Conservation (phyloP, 768 basidiomycete species). For the Gyrodon lividus region DNA sequence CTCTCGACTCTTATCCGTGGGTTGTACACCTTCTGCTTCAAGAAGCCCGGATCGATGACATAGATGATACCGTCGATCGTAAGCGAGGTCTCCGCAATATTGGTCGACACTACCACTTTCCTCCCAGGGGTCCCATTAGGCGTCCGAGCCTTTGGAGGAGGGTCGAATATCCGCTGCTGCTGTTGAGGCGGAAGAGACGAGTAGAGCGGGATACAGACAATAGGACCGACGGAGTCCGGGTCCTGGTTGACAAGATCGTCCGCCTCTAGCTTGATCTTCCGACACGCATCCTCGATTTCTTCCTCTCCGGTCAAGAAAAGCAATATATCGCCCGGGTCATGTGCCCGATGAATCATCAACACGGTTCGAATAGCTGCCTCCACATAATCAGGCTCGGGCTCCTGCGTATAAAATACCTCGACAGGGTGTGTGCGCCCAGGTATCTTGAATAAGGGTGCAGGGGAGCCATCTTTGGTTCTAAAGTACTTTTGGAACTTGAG, state of each 20-base stretch:
- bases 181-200: slow-evolving; percentile 92
- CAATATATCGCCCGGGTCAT: slow-evolving; percentile 89
- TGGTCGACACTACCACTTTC: slow-evolving; percentile 94
- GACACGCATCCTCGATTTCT: slow-evolving; percentile 95
- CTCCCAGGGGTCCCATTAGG: slow-evolving; percentile 79
- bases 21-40: slow-evolving; percentile 98
- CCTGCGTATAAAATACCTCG: slow-evolving; percentile 91
- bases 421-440: slow-evolving; percentile 94
- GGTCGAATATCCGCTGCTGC: slow-evolving; percentile 96
- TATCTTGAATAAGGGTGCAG: slow-evolving; percentile 84
- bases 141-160: slow-evolving; percentile 63
- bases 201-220: slow-evolving; percentile 90
- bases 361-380: slow-evolving; percentile 96
- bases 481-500: slow-evolving; percentile 98
- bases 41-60: slow-evolving; percentile 96
- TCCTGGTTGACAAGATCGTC: slow-evolving; percentile 77
- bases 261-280: slow-evolving; percentile 88
- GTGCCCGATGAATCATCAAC: slow-evolving; percentile 94
- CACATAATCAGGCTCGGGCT: slow-evolving; percentile 93
- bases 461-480: slow-evolving; percentile 39
- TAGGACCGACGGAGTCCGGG: slow-evolving; percentile 75
- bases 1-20: slow-evolving; percentile 97
- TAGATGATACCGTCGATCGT: slow-evolving; percentile 99
- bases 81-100: slow-evolving; percentile 95
- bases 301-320: slow-evolving; percentile 98